Evolutionary conservation across 2,329 filamentous ascomycete genomes (phyloP), one percentile per base, ranked within the genome.

Genomic region (Scedosporium boydii): DNA sequence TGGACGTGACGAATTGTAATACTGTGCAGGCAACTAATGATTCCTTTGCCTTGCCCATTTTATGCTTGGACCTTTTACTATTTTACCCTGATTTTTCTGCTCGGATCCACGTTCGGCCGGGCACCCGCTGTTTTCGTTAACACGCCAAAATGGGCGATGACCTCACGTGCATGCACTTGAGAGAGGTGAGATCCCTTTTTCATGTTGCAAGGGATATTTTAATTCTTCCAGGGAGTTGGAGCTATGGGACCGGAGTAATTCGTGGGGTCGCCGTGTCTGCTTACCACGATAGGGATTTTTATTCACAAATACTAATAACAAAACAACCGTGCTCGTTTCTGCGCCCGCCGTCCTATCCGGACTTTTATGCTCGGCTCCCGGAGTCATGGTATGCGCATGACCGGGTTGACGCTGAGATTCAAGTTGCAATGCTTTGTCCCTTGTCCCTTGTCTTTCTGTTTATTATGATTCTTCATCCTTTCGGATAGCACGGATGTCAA

Each of bases 401-500:
- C 21, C n/a, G 48, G 10, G 5, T 53, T 23, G 21, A n/a, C 21
- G n/a, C 23, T 6, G 48, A 10, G 48, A 23, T 53, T 23, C 48
- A 10, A 34, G 29, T 21, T 55, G 7, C 12, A n/a, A 14, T 14
- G 51, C 6, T 27, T 55, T 21, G 21, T 9, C n/a, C 6, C 7
- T 55, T 21, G 21, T 9, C n/a, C 6, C 7, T 27, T 12, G 23
- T 16, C 29, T 27, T 23, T 23, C 10, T 21, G 26, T 26, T 18
- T 21, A 12, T 27, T 55, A n/a, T 55, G 27, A 16, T 48, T 18
- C 58, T 14, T 51, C 6, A 48, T 27, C 16, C 34, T 61, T 21
- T 38, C 68, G 18, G 51, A 55, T 78, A 93, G 93, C 93, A 96
- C 90, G 89, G 90, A 96, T 96, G 92, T 97, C 92, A 96, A 96